A percentile compares a stretch with the other conserved stretches of the same genome.
Evolutionary conservation across 345 rosid genomes (phyloP).

Genomic region (Cochlearia excelsa): DNA sequence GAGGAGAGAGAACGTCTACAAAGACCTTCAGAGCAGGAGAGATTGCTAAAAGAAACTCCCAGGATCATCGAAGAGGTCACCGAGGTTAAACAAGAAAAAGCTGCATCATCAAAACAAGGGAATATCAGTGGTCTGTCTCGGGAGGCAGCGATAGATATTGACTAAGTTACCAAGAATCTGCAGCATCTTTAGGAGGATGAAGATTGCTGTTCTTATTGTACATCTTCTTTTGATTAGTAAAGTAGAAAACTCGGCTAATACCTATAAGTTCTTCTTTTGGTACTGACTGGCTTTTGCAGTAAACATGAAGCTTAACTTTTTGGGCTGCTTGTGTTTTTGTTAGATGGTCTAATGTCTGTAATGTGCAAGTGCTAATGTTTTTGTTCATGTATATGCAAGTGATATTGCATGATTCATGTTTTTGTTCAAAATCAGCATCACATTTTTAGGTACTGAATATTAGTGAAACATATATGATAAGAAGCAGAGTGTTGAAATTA

Average conservation of each 20-base stretch:
- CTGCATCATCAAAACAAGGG: conserved; percentile 13
- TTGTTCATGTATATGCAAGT: not conserved
- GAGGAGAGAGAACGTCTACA: conserved; percentile 34
- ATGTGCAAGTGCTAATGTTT: too few relatives aligned
- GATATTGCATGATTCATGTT: not conserved
- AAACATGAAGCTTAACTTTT: not conserved
- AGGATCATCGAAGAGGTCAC: conserved; percentile 28
- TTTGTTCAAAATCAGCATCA: not conserved
- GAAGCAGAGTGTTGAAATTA: too few relatives aligned
- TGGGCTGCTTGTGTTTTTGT: too few relatives aligned
- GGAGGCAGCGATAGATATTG: conserved; percentile 8
- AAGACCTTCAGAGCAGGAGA: conserved; percentile 35
- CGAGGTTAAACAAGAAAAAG: conserved; percentile 1
- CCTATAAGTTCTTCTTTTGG: conserved; percentile 7
- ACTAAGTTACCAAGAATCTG: not conserved
- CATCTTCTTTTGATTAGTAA: not conserved
- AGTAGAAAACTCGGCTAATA: not conserved
- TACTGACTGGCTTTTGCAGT: not conserved
- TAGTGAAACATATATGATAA: too few relatives aligned
- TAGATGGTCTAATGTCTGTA: not conserved
- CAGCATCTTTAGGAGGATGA: conserved; percentile 4
- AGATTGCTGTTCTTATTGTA: not conserved
- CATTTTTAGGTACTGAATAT: too few relatives aligned
- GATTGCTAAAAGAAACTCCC: conserved; percentile 25
- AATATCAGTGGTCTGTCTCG: conserved; percentile 8